These are phyloP conservation scores for Flaveria robusta DNA, from an alignment of 129 eudicot species.

Conservation along the genomic window DNA sequence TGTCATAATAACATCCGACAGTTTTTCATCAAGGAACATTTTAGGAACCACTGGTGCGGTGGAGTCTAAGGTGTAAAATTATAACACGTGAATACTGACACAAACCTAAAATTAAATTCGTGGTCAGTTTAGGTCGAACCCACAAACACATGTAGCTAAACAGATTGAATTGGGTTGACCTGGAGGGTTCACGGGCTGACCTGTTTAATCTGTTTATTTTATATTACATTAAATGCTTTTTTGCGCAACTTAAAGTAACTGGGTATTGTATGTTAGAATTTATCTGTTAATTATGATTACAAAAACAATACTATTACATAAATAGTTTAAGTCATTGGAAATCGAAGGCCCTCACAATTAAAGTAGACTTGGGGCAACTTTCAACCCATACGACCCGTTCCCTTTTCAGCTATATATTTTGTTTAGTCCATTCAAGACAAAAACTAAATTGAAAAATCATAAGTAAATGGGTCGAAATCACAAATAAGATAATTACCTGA, in stretches of 20 bases:
- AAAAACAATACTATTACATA: background rate
- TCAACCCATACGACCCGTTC: background rate
- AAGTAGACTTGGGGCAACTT: background rate
- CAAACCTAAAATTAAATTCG: background rate
- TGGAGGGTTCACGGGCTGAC: background rate
- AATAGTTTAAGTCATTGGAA: background rate
- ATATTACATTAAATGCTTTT: too few species aligned
- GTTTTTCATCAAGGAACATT: background rate
- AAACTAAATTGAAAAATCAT: background rate
- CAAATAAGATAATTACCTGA: constrained; percentile 43
- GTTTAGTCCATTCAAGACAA: background rate
- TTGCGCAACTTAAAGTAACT: background rate
- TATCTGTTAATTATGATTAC: background rate
- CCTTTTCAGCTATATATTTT: background rate
- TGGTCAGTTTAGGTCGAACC: background rate
- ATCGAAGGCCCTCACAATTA: background rate
- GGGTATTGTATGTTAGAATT: background rate
- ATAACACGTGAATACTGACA: background rate
- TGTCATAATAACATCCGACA: constrained; percentile 27
- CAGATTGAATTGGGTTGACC: background rate
- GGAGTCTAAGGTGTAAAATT: background rate
- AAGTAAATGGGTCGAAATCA: background rate
- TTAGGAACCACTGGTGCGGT: background rate
- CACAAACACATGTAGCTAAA: background rate
- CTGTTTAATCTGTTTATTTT: background rate